Evolutionary conservation across 176 grass and related monocot genomes (phyloP).

Genomic region (Carex kokanica): DNA sequence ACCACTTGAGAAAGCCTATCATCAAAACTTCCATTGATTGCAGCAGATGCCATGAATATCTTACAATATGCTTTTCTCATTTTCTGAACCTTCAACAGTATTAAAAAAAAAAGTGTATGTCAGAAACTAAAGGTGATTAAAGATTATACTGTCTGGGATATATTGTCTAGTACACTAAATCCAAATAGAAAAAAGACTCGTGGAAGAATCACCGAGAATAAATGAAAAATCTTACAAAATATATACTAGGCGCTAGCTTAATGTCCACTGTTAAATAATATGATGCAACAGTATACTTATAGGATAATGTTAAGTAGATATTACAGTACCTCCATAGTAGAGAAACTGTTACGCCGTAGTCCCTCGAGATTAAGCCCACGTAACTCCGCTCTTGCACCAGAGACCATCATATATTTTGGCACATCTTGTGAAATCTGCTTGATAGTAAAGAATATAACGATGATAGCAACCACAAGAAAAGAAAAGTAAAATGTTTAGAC

Average conservation of each 20-base stretch:
- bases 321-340: conserved; percentile 54
- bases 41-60: conserved; percentile 65
- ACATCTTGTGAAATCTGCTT: conserved; percentile 82
- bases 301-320: neutral
- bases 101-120: neutral
- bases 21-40: conserved; percentile 45
- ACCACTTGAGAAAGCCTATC: conserved; percentile 69
- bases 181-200: neutral
- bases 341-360: conserved; percentile 64
- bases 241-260: neutral
- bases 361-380: conserved; percentile 84
- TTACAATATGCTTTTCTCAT: conserved; percentile 75
- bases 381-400: conserved; percentile 79
- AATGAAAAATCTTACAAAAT: neutral
- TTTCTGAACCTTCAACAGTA: conserved; percentile 42
- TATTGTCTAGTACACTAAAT: neutral
- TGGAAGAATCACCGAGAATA: neutral
- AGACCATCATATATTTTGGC: conserved; percentile 84
- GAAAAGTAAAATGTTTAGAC: neutral
- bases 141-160: neutral
- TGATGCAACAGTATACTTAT: conserved; percentile 9
- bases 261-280: neutral
- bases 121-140: neutral
- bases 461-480: neutral
- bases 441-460: conserved; percentile 25